Conservation (phyloP, 2,329 filamentous ascomycete genomes). For the Colletotrichum sp. region DNA sequence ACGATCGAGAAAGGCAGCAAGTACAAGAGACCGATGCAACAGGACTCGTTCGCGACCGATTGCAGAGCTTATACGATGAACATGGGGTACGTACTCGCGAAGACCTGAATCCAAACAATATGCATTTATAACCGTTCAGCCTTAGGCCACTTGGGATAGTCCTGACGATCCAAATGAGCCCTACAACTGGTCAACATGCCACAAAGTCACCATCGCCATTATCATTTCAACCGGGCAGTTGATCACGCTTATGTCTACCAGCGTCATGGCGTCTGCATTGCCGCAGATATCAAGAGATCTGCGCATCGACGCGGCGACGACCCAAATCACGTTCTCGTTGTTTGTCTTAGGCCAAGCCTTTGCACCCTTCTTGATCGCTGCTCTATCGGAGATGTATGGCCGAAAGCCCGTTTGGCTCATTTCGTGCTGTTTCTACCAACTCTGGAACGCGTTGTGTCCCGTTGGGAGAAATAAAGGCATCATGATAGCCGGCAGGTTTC, state of each 20-base stretch:
- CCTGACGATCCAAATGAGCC: constrained; percentile 53
- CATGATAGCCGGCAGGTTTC: constrained; percentile 63
- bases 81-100: not conserved
- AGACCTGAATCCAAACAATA: accelerated
- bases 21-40: not conserved
- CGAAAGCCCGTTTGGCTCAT: constrained; percentile 41
- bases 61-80: not conserved
- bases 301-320: constrained; percentile 23
- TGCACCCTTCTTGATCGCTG: constrained; percentile 46
- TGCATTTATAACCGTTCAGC: not conserved
- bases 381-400: constrained; percentile 47
- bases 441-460: constrained; percentile 52
- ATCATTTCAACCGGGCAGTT: constrained; percentile 37
- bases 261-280: constrained; percentile 41
- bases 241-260: constrained; percentile 39
- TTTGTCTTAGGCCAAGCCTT: constrained; percentile 53
- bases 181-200: constrained; percentile 55
- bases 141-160: constrained; percentile 43
- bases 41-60: not conserved
- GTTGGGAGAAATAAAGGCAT: constrained; percentile 50
- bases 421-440: constrained; percentile 35
- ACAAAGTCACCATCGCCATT: constrained; percentile 40
- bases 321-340: constrained; percentile 27
- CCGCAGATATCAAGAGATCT: constrained; percentile 36
- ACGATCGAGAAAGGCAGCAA: not conserved